Conservation (phyloP, 2,329 filamentous ascomycete species). For the Penicillium expansum region DNA sequence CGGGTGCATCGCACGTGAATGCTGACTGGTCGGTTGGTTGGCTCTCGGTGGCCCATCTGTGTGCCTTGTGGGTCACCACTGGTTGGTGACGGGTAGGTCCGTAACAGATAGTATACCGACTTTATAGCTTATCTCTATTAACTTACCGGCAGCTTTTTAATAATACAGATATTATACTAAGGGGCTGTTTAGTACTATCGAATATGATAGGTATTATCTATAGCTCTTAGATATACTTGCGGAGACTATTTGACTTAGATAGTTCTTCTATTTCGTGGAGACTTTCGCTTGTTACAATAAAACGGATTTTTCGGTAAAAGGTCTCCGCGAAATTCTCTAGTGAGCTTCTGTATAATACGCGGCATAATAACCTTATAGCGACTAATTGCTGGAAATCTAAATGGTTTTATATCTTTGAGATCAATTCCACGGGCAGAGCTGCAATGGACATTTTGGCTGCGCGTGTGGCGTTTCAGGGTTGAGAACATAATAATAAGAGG, state of each 20-base stretch:
- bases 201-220: constrained; percentile 14
- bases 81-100: no score
- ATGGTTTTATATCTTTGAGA: constrained; percentile 10
- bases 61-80: no score
- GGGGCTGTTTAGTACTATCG: neutral
- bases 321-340: constrained; percentile 7
- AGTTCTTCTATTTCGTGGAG: constrained; percentile 11
- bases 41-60: no score
- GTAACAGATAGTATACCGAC: neutral
- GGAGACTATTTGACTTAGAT: constrained; percentile 8
- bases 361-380: constrained; percentile 15
- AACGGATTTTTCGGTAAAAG: constrained; percentile 12
- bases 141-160: constrained; percentile 8
- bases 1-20: no score
- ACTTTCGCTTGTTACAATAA: constrained; percentile 16
- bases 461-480: neutral
- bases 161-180: constrained; percentile 7
- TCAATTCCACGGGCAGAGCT: constrained; percentile 8
- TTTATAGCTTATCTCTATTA: constrained; percentile 4
- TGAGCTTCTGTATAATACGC: constrained; percentile 11
- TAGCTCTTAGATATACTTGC: constrained; percentile 9
- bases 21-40: no score
- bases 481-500: constrained; percentile 2
- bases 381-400: constrained; percentile 9
- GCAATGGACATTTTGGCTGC: constrained; percentile 7